phyloP scores from a whole-genome alignment of 768 basidiomycete species.

The Harrya chromipes region DNA sequence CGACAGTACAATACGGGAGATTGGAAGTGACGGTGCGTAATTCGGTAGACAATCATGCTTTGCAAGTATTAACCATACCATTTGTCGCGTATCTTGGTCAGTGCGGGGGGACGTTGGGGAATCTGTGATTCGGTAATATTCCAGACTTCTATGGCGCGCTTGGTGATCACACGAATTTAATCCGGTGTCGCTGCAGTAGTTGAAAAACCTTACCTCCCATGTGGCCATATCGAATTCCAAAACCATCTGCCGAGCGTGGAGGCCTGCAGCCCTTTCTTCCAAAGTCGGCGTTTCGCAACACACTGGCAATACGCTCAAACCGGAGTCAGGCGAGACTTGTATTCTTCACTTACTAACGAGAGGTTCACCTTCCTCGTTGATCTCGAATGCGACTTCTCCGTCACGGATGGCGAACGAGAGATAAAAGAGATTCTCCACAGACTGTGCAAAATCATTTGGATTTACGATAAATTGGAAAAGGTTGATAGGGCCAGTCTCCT shows the following conservation, averaged over 20 bases:
- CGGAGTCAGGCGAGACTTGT: not conserved
- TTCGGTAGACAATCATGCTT: conserved; percentile 3
- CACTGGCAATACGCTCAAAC: conserved; percentile 36
- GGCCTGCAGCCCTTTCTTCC: conserved; percentile 59
- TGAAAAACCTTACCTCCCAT: conserved; percentile 63
- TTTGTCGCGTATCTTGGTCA: conserved; percentile 55
- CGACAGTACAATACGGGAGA: conserved; percentile 17
- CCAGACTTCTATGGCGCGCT: conserved; percentile 89
- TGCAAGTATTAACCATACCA: conserved; percentile 59
- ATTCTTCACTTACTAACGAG: conserved; percentile 57
- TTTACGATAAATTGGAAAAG: conserved; percentile 88
- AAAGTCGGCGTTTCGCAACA: conserved; percentile 61
- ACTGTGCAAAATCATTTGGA: conserved; percentile 87
- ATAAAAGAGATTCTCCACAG: conserved; percentile 96
- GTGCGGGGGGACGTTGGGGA: conserved; percentile 64
- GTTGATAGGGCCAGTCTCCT: conserved; percentile 54
- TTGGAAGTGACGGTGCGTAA: not conserved
- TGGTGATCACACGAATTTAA: conserved; percentile 1
- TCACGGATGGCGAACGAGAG: conserved; percentile 90
- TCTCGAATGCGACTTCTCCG: conserved; percentile 73
- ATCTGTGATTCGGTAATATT: conserved; percentile 73
- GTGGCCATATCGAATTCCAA: conserved; percentile 88
- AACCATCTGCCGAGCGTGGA: conserved; percentile 81
- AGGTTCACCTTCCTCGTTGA: conserved; percentile 65
- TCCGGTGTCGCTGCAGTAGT: not conserved